These are phyloP conservation scores for Russula virescens DNA, from an alignment of 768 basidiomycete species.

Conservation along the genomic window DNA sequence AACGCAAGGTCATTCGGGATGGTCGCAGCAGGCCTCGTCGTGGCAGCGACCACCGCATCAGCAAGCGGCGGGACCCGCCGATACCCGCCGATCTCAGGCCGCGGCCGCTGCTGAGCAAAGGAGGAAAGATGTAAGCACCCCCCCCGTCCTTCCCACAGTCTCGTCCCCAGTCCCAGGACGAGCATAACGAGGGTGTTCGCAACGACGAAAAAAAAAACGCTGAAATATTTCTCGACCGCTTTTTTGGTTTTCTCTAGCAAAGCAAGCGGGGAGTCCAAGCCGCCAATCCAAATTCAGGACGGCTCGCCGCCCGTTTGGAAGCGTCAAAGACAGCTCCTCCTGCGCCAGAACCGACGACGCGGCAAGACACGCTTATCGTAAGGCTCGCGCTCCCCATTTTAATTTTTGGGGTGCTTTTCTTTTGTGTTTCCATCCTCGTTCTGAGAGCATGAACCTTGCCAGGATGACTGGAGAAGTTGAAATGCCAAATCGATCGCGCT, in stretches of 20 bases:
- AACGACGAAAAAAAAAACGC: background rate
- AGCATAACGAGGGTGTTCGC: too few species aligned
- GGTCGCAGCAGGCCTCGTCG: too few species aligned
- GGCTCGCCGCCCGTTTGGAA: conserved; percentile 40
- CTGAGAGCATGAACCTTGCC: conserved; percentile 29
- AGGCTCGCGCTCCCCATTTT: conserved; percentile 28
- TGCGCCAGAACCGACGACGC: conserved; percentile 36
- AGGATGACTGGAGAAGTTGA: conserved; percentile 40
- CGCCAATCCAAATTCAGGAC: conserved; percentile 43
- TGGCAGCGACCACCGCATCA: too few species aligned
- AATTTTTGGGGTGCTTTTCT: conserved; percentile 12
- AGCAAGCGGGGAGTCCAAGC: conserved; percentile 40
- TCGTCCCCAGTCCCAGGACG: too few species aligned
- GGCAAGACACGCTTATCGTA: conserved; percentile 42
- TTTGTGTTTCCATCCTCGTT: background rate
- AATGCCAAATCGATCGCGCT: conserved; percentile 4
- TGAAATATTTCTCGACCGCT: background rate
- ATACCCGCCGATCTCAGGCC: conserved; percentile 28
- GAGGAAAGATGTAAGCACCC: conserved; percentile 30
- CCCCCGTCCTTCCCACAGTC: too few species aligned
- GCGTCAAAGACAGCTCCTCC: conserved; percentile 35
- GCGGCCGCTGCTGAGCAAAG: conserved; percentile 35
- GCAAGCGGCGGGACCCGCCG: background rate
- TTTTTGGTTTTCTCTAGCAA: conserved; percentile 30
- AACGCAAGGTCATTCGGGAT: too few species aligned